These are phyloP conservation scores for Camillea tinctor DNA, from an alignment of 2,329 filamentous ascomycete species.

Conservation along the genomic window DNA sequence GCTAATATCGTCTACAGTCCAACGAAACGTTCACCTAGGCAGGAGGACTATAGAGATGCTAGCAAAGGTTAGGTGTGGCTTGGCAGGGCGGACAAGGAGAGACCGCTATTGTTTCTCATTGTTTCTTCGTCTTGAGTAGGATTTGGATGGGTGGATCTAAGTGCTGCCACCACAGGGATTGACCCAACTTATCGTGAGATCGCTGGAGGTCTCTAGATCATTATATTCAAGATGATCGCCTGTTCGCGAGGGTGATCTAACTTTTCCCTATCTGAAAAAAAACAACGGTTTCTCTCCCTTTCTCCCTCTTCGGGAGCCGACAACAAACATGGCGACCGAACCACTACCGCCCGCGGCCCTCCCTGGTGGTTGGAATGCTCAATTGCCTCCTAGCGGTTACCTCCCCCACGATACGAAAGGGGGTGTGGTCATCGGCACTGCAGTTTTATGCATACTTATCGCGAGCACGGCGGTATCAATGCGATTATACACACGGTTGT, in stretches of 20 bases:
- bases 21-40: not conserved
- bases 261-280: not conserved
- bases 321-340: not conserved
- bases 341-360: not conserved
- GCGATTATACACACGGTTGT: conserved; percentile 3
- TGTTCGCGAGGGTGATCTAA: not conserved
- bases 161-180: not conserved
- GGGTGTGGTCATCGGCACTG: not conserved
- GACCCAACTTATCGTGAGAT: not conserved
- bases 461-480: not conserved
- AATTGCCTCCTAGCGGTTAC: not conserved
- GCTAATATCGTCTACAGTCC: not conserved
- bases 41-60: not conserved
- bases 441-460: not conserved
- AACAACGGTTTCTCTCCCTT: not conserved
- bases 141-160: not conserved
- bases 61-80: not conserved
- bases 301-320: not conserved
- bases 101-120: not conserved
- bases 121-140: not conserved
- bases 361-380: not conserved
- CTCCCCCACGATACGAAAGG: conserved; percentile 1
- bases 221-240: not conserved
- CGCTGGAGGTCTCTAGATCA: not conserved
- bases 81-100: not conserved